Evolutionary conservation across 2,329 filamentous ascomycete genomes (phyloP), one percentile per base, ranked within the genome.

Genomic region (Sporothrix pseudoabietina): DNA sequence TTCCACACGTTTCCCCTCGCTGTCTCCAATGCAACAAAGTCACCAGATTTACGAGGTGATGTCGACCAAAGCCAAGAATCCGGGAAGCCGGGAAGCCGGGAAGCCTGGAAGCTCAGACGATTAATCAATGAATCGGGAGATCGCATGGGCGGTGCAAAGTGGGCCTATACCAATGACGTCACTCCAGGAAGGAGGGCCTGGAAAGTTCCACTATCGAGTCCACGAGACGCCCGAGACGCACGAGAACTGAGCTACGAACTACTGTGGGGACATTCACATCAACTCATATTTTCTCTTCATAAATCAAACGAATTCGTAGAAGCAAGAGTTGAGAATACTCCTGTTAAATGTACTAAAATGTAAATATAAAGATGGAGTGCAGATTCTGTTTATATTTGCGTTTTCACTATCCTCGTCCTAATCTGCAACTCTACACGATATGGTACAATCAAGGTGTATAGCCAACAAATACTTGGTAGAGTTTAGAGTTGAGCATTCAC

Each of bases 121-220:
- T 22, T 3, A 26, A 26, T n/a, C n/a, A n/a, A n/a, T n/a, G n/a
- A n/a, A n/a, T 16, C 32, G 22, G 61, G 39, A 19, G 39, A 66
- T 66, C 61, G 61, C 22, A 16, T 47, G 5, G 61, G 12, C 10
- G n/a, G 10, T 9, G 14, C 12, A 19, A 12, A 47, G 41, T 47
- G 41, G 41, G 41, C 41, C 32, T 41, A 19, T 32, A 30, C 61
- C 61, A 66, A 66, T 66, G 61, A 66, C 61, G 61, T 66, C 61
- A 66, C 61, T 22, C 39, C 61, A 47, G 52, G n/a, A 26, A 22
- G 10, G 12, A 26, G 52, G 22, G 9, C 52, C 52, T 55, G 52
- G 22, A 55, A 26, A 7, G 52, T 4, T 49, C 44, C 44, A 49
- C 44, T 49, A 14, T 49, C 4, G 44, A 19, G 44, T 19, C 44